phyloP scores from a whole-genome alignment of 805 yeast species.

The Cyberlindnera lachancei region DNA sequence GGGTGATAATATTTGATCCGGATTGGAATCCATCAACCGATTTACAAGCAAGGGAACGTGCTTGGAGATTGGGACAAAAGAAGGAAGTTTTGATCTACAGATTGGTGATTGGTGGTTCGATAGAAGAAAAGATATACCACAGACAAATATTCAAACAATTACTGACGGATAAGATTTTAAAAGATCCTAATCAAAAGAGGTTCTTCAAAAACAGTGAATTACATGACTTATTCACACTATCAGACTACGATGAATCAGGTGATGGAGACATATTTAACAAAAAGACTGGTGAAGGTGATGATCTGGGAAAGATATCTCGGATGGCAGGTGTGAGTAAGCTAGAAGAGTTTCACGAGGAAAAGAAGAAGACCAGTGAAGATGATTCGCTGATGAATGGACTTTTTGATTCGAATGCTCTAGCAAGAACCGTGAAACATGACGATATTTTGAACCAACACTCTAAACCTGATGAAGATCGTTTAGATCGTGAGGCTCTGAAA shows the following conservation, averaged over 20 bases:
- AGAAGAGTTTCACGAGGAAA: slow-evolving; percentile 48
- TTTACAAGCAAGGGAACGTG: slow-evolving; percentile 92
- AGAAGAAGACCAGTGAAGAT: slow-evolving; percentile 38
- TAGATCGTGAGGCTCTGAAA: slow-evolving; percentile 56
- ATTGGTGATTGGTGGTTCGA: slow-evolving; percentile 88
- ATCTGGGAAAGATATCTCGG: slow-evolving; percentile 53
- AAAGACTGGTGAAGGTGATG: slow-evolving; percentile 44
- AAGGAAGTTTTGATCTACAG: slow-evolving; percentile 87
- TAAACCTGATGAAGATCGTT: slow-evolving; percentile 23
- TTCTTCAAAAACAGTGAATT: slow-evolving; percentile 90
- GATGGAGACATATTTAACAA: slow-evolving; percentile 47
- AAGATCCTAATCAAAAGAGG: slow-evolving; percentile 90
- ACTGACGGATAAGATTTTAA: slow-evolving; percentile 83
- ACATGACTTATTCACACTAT: slow-evolving; percentile 81
- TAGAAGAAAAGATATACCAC: slow-evolving; percentile 94
- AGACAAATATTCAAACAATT: slow-evolving; percentile 95
- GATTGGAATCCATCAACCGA: slow-evolving; percentile 99
- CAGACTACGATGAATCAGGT: slow-evolving; percentile 54
- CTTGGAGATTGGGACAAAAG: slow-evolving; percentile 95
- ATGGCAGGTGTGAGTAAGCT: slow-evolving; percentile 69
- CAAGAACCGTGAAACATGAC: slow-evolving; percentile 73
- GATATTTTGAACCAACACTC: slow-evolving; percentile 51
- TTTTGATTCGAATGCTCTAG: slow-evolving; percentile 64
- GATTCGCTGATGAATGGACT: slow-evolving; percentile 67
- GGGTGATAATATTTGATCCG: slow-evolving; percentile 92